These are phyloP conservation scores for Ophiostoma ips DNA, from an alignment of 2,329 filamentous ascomycete species.

Conservation along the genomic window DNA sequence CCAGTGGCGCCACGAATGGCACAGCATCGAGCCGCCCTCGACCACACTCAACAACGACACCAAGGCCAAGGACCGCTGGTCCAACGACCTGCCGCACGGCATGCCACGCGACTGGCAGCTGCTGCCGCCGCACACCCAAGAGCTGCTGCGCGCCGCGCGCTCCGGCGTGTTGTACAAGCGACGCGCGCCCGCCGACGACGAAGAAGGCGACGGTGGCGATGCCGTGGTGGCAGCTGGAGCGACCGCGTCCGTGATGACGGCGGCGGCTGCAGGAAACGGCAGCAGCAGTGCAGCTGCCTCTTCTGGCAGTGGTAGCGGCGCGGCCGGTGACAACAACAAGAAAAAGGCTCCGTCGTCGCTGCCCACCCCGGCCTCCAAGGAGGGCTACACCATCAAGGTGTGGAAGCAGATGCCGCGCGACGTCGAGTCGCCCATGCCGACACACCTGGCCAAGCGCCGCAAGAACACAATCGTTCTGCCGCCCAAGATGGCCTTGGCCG, in stretches of 20 bases:
- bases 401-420: conserved; percentile 51
- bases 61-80: conserved; percentile 54
- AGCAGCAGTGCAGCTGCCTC: conserved; percentile 10
- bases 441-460: conserved; percentile 46
- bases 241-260: conserved; percentile 19
- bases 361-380: conserved; percentile 1
- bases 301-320: conserved; percentile 10
- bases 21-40: conserved; percentile 52
- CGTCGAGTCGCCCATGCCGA: conserved; percentile 36
- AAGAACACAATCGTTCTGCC: conserved; percentile 46
- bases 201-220: conserved; percentile 37
- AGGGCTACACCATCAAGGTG: conserved; percentile 39
- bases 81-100: conserved; percentile 56
- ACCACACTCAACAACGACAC: conserved; percentile 41
- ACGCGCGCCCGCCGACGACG: conserved; percentile 46
- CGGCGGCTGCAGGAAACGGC: not conserved
- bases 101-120: conserved; percentile 81
- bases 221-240: conserved; percentile 28
- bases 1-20: conserved; percentile 68
- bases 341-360: conserved; percentile 32
- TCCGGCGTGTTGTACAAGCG: conserved; percentile 66
- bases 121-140: conserved; percentile 65
- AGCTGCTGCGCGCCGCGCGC: conserved; percentile 67
- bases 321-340: conserved; percentile 16
- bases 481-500: conserved; percentile 31